Conservation (phyloP, 768 basidiomycete species). For the Leccinum longicurvipes region DNA sequence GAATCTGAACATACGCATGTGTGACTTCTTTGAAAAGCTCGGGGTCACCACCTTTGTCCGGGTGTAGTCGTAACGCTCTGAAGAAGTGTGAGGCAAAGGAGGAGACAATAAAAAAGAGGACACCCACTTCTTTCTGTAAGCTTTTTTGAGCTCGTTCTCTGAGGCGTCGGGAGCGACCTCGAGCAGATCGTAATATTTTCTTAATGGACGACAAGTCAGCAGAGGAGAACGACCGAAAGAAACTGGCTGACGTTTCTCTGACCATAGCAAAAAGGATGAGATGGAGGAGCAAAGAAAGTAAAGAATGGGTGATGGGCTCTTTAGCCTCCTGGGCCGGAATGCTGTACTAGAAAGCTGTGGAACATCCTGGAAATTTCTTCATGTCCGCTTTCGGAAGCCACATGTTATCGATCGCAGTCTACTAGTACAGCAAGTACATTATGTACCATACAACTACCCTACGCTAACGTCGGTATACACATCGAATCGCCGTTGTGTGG, state of each 20-base stretch:
- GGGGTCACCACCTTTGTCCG: constrained; percentile 94
- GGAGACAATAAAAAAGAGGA: not conserved
- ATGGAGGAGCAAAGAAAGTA: constrained; percentile 11
- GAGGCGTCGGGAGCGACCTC: constrained; percentile 77
- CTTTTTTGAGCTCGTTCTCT: constrained; percentile 89
- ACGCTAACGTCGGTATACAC: constrained; percentile 79
- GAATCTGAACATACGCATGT: constrained; percentile 66
- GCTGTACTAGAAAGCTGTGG: constrained; percentile 33
- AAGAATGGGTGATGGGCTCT: constrained; percentile 16
- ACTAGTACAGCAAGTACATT: not conserved
- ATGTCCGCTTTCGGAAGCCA: constrained; percentile 20
- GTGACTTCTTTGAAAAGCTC: constrained; percentile 98
- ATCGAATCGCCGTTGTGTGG: constrained; percentile 86
- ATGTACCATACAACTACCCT: too few species aligned
- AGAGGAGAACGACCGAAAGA: not conserved
- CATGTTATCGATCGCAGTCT: not conserved
- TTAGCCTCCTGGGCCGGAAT: constrained; percentile 27
- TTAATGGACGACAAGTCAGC: constrained; percentile 28
- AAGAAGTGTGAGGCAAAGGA: constrained; percentile 5
- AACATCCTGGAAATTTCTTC: constrained; percentile 33
- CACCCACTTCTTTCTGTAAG: constrained; percentile 86
- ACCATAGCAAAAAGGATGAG: constrained; percentile 46
- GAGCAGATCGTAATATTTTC: constrained; percentile 91
- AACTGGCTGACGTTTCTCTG: constrained; percentile 53
- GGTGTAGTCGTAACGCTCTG: constrained; percentile 82